These are phyloP conservation scores for Boletellus deceptivus DNA, from an alignment of 1,284 basidiomycete genomes.

Conservation along the genomic window DNA sequence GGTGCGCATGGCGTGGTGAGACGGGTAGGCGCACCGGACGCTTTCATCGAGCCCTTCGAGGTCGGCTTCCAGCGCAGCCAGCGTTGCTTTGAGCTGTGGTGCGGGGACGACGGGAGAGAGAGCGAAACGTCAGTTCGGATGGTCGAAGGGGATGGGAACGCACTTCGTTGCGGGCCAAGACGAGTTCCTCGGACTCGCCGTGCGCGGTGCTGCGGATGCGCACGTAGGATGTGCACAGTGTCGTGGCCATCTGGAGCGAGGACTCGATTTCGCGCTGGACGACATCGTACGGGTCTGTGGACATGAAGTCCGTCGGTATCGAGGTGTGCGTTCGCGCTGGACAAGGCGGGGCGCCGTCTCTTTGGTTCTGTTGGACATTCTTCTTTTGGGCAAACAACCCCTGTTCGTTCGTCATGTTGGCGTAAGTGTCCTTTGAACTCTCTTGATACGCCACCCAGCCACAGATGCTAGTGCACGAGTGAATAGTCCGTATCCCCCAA, in stretches of 20 bases:
- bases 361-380: too few species aligned
- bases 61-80: constrained; percentile 78
- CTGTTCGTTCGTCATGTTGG: neutral
- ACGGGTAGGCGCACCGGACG: constrained; percentile 55
- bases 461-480: too few species aligned
- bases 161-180: constrained; percentile 73
- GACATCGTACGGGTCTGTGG: constrained; percentile 78
- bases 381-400: neutral
- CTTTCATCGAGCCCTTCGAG: constrained; percentile 87
- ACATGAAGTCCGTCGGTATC: constrained; percentile 42
- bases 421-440: too few species aligned
- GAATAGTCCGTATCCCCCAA: too few species aligned
- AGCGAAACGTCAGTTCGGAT: neutral
- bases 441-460: too few species aligned
- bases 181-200: constrained; percentile 69
- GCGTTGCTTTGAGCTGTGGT: constrained; percentile 66
- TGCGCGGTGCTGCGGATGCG: constrained; percentile 71
- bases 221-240: constrained; percentile 70
- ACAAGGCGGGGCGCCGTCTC: neutral
- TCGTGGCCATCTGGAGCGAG: constrained; percentile 66
- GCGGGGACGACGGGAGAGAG: too few species aligned
- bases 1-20: neutral
- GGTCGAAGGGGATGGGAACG: constrained; percentile 10
- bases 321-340: too few species aligned
- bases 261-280: constrained; percentile 75